A percentile compares a stretch with the other conserved stretches of the same genome.
These are phyloP conservation scores for Gymnopus androsaceus DNA, from an alignment of 1,284 basidiomycete genomes.

Conservation along the genomic window DNA sequence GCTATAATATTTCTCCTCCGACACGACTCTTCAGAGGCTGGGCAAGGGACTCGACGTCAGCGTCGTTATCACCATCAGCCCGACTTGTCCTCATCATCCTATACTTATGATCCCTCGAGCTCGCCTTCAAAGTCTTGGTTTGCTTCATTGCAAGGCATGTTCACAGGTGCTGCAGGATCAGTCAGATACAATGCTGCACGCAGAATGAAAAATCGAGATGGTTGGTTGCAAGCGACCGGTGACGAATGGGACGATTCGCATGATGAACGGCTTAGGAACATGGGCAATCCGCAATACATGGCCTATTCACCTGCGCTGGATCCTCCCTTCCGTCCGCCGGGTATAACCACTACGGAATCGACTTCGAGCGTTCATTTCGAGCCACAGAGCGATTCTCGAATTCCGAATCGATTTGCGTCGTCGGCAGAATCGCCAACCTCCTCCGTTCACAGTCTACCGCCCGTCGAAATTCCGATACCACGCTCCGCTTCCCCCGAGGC, in stretches of 20 bases:
- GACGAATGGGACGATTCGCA: slow-evolving; percentile 65
- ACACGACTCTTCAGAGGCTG: slow-evolving; percentile 28
- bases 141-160: neutral
- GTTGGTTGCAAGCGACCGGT: slow-evolving; percentile 43
- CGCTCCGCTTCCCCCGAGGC: neutral
- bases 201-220: slow-evolving; percentile 30
- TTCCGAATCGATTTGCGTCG: slow-evolving; percentile 4
- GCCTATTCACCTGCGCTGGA: slow-evolving; percentile 1
- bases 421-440: neutral
- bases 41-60: slow-evolving; percentile 26
- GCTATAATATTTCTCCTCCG: slow-evolving; percentile 48
- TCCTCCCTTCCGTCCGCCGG: slow-evolving; percentile 16
- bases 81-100: slow-evolving; percentile 7
- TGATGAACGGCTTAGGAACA: slow-evolving; percentile 3
- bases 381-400: neutral
- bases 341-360: slow-evolving; percentile 11
- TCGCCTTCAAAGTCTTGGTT: slow-evolving; percentile 8
- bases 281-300: slow-evolving; percentile 1
- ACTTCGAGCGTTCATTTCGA: slow-evolving; percentile 12
- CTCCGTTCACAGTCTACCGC: neutral
- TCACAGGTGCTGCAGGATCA: slow-evolving; percentile 11
- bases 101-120: slow-evolving; percentile 5
- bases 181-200: slow-evolving; percentile 1
- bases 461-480: neutral
- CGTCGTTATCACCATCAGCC: slow-evolving; percentile 20